phyloP scores from a whole-genome alignment of 192 early-diverging fungal genomes.

The Coemansia sp. region DNA sequence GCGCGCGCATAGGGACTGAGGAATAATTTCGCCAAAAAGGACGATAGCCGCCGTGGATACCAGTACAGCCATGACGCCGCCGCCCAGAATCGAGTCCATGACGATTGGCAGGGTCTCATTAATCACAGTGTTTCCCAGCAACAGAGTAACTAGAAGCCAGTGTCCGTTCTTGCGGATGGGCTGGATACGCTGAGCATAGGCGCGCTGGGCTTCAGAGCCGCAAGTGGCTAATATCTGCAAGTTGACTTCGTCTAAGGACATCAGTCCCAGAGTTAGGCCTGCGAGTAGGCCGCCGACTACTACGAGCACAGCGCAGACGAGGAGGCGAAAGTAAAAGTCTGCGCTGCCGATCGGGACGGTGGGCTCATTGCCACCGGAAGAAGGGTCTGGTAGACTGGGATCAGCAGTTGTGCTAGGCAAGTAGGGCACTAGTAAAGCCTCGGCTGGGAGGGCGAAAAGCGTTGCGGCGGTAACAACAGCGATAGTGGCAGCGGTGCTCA shows the following conservation, averaged over 20 bases:
- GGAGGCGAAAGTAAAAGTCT: constrained; percentile 59
- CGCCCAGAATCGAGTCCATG: constrained; percentile 75
- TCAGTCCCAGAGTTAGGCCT: constrained; percentile 71
- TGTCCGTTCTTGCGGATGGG: constrained; percentile 90
- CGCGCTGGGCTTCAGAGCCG: constrained; percentile 69
- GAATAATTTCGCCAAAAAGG: constrained; percentile 95
- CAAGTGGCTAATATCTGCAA: constrained; percentile 81
- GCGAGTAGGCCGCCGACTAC: constrained; percentile 82
- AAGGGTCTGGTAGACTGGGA: background rate
- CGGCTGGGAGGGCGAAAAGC: background rate
- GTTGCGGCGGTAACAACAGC: background rate
- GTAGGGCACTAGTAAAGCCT: background rate
- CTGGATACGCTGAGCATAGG: constrained; percentile 79
- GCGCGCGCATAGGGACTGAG: constrained; percentile 87
- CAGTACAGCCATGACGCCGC: constrained; percentile 80
- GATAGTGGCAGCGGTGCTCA: background rate
- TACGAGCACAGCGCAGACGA: constrained; percentile 65
- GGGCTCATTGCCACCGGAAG: background rate
- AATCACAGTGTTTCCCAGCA: constrained; percentile 92
- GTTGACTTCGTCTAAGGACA: constrained; percentile 87
- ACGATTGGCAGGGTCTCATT: constrained; percentile 95
- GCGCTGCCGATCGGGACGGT: constrained; percentile 9
- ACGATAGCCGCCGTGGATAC: constrained; percentile 90
- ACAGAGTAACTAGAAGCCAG: constrained; percentile 91
- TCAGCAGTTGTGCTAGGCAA: background rate